Base-by-base conservation (phyloP, 257 asterid species). In the Thymus quinquecostatus region DNA sequence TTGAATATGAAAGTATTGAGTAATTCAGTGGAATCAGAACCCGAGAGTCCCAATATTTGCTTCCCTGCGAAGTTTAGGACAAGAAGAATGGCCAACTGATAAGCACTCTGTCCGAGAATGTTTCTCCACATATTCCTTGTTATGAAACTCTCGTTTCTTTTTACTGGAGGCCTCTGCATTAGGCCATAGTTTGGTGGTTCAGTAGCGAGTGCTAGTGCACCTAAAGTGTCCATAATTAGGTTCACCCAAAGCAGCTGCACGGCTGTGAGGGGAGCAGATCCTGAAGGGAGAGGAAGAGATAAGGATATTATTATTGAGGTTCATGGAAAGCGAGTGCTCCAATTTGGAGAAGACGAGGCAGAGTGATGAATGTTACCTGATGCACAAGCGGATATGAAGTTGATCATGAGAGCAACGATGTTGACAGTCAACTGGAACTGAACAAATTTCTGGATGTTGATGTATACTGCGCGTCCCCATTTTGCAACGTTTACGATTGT, bases 221-320 rank as follows among this genome's bases (percentile, higher is more conserved):
- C 99, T 72, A 95, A 79, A 53, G 99, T 95, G 82, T 95, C 99
- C 99, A 95, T 95, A 47, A 95, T 95, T 71, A 95, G 84, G 91
- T 95, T 95, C 76, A 95, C 98, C 98, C 99, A 95, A 1, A 95
- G 96, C 88, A 95, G 79, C 79, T 95, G 99, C 47, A 95, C 98
- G 6, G 97, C 97, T 5, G 99, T 95, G 67, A 95, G 97, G 60
- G 99, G 99, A 67, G 98, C 99, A 13, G 98, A 86, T 63, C 99
- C 98, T 95, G 91, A 72, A 71, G 33, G 12, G 14, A 21, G 45
- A 66, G 27, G 44, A 76, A 32, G 49, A 60, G 51, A 54, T 12
- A 32, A 8, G 8, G 14, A 28, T 32, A 10, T 64, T 7, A 59
- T 21, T 21, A 3, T 64, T 4, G 44, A 28, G 13, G 10, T 49